Evolutionary conservation across 441 rosid genomes (phyloP).

Genomic region (Erodium texanum): DNA sequence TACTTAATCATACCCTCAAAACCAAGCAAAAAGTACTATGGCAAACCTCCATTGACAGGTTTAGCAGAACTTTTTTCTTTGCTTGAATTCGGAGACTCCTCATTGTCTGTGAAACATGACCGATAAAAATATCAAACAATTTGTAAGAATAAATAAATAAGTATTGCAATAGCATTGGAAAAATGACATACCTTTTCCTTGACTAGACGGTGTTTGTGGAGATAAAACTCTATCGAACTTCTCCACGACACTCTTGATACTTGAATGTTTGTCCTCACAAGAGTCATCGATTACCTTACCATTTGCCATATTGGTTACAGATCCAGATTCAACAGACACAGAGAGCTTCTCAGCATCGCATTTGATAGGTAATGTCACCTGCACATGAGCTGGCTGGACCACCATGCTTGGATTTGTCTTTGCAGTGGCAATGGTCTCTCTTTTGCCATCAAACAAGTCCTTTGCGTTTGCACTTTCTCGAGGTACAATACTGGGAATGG

Average conservation of each 20-base stretch:
- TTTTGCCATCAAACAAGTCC: slow-evolving; percentile 38
- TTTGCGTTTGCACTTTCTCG: slow-evolving; percentile 40
- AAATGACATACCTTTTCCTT: slow-evolving; percentile 43
- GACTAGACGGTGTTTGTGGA: slow-evolving; percentile 31
- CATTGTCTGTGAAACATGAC: slow-evolving; percentile 32
- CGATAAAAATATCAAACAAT: not conserved
- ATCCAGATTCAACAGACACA: slow-evolving; percentile 32
- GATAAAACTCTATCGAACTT: slow-evolving; percentile 37
- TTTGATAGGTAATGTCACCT: slow-evolving; percentile 49
- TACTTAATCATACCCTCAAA: slow-evolving; percentile 11
- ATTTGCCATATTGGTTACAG: slow-evolving; percentile 21
- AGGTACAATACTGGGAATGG: slow-evolving; percentile 31
- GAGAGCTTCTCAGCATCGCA: slow-evolving; percentile 44
- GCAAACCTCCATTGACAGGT: slow-evolving; percentile 84
- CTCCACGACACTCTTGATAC: slow-evolving; percentile 30
- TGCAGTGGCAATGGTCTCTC: slow-evolving; percentile 53
- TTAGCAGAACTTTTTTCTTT: slow-evolving; percentile 41
- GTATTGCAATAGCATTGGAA: slow-evolving; percentile 7
- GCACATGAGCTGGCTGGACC: slow-evolving; percentile 72
- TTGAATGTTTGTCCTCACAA: slow-evolving; percentile 30
- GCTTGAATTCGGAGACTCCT: slow-evolving; percentile 25
- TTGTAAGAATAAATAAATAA: slow-evolving; percentile 1
- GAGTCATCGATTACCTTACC: slow-evolving; percentile 33
- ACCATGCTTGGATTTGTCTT: slow-evolving; percentile 82
- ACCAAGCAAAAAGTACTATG: slow-evolving; percentile 18